Conservation (phyloP, 2,329 filamentous ascomycete genomes). For the Venturia aucupariae region DNA sequence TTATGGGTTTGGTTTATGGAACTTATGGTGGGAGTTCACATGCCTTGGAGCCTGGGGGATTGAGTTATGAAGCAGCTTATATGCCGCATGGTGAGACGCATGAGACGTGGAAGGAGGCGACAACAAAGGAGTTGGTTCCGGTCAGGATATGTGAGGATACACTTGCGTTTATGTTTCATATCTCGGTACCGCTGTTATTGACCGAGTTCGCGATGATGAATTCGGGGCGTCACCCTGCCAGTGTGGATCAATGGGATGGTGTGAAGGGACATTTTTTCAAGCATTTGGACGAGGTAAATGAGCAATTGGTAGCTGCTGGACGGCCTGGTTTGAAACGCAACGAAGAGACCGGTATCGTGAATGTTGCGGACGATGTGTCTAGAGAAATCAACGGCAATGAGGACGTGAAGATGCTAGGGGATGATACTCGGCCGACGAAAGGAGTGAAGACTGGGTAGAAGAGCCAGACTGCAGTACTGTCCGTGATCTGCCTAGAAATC, state of each 20-base stretch:
- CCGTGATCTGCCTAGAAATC: no score
- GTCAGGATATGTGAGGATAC: background rate
- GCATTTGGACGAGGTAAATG: slow-evolving; percentile 19
- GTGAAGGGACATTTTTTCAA: slow-evolving; percentile 18
- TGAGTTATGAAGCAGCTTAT: slow-evolving; percentile 7
- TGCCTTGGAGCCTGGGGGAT: slow-evolving; percentile 7
- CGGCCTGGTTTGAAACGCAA: background rate
- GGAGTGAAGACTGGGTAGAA: no score
- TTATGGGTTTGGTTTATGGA: slow-evolving; percentile 29
- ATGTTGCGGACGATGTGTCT: background rate
- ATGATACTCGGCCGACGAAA: no score
- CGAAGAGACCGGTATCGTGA: background rate
- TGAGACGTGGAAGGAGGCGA: slow-evolving; percentile 9
- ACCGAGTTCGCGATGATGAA: slow-evolving; percentile 7
- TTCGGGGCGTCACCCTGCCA: background rate
- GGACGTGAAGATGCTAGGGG: no score
- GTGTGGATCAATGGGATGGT: slow-evolving; percentile 17
- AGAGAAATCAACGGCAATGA: no score
- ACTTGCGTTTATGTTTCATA: slow-evolving; percentile 12
- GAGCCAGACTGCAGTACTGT: no score
- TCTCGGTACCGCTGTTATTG: background rate
- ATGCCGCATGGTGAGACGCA: slow-evolving; percentile 14
- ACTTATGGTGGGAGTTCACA: slow-evolving; percentile 4
- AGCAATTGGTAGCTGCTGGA: background rate
- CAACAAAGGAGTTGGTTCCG: slow-evolving; percentile 7